These are phyloP conservation scores for Pyrenopolyporus hunteri DNA, from an alignment of 495 filamentous ascomycete species.

Conservation along the genomic window DNA sequence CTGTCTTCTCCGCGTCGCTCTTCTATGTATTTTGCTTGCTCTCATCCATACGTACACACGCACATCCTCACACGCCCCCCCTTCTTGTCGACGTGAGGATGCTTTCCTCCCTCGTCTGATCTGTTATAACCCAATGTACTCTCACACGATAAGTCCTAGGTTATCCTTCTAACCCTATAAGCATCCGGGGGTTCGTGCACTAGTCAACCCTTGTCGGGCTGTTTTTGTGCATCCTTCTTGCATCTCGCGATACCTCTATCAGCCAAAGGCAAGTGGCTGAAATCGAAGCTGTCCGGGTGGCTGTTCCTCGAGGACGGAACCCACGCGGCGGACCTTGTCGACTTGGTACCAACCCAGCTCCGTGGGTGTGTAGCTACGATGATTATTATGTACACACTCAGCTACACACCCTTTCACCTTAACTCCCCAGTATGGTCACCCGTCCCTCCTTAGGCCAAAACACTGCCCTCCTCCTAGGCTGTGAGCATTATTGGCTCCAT, in stretches of 20 bases:
- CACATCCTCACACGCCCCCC: too few species aligned
- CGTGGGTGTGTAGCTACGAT: constrained; percentile 32
- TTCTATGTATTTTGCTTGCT: background rate
- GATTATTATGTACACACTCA: too few species aligned
- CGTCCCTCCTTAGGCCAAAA: constrained; percentile 33
- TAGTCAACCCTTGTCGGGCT: background rate
- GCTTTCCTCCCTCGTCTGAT: too few species aligned
- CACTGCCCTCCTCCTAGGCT: constrained; percentile 38
- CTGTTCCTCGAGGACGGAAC: constrained; percentile 23
- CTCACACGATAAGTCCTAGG: background rate
- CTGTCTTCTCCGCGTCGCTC: too few species aligned
- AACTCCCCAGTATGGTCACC: constrained; percentile 36
- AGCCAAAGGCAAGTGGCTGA: constrained; percentile 23
- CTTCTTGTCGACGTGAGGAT: too few species aligned
- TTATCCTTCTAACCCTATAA: background rate
- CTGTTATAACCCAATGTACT: background rate
- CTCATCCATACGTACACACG: too few species aligned
- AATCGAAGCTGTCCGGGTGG: constrained; percentile 20
- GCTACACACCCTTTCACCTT: constrained; percentile 10
- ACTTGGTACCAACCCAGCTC: background rate
- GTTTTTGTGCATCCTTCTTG: background rate
- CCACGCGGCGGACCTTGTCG: constrained; percentile 20
- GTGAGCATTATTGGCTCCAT: constrained; percentile 33
- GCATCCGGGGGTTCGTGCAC: background rate
- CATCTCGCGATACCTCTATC: constrained; percentile 1